Evolutionary conservation across 169 alveolate genomes (phyloP).

Genomic region (Cryptosporidium viatorum): DNA sequence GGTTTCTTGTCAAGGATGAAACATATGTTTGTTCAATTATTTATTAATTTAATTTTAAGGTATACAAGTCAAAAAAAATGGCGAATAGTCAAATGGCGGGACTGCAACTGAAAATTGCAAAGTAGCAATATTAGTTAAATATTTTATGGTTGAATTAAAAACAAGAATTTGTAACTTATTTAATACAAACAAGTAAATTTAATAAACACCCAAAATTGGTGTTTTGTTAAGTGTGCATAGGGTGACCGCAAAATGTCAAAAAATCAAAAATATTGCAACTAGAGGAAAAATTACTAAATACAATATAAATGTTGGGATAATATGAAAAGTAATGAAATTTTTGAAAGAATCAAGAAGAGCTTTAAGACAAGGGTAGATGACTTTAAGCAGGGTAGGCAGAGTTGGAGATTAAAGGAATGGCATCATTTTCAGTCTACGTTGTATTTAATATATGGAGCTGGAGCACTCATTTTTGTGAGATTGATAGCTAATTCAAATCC

Average conservation of each 20-base stretch:
- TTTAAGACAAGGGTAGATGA: slow-evolving; percentile 32
- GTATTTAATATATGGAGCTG: slow-evolving; percentile 35
- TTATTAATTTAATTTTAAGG: neutral
- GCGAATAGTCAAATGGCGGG: neutral
- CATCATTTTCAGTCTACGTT: slow-evolving; percentile 36
- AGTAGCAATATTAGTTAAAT: neutral
- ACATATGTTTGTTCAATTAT: too few species aligned
- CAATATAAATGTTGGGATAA: neutral
- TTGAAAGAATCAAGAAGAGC: slow-evolving; percentile 4
- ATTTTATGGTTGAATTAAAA: neutral
- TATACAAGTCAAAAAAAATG: too few species aligned
- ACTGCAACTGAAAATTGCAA: neutral
- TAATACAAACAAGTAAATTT: neutral
- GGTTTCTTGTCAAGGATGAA: too few species aligned
- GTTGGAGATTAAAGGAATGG: slow-evolving; percentile 75
- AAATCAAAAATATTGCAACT: neutral
- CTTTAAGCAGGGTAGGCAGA: slow-evolving; percentile 68
- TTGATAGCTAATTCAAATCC: slow-evolving; percentile 62
- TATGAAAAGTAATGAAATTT: slow-evolving; percentile 32
- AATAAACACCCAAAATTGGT: slow-evolving; percentile 15
- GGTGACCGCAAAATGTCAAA: slow-evolving; percentile 50
- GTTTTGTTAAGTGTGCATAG: slow-evolving; percentile 25
- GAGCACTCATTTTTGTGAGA: slow-evolving; percentile 52
- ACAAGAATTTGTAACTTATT: neutral
- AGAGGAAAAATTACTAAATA: neutral